Conservation (phyloP, 768 basidiomycete species). For the Psilocybe subaeruginosa region DNA sequence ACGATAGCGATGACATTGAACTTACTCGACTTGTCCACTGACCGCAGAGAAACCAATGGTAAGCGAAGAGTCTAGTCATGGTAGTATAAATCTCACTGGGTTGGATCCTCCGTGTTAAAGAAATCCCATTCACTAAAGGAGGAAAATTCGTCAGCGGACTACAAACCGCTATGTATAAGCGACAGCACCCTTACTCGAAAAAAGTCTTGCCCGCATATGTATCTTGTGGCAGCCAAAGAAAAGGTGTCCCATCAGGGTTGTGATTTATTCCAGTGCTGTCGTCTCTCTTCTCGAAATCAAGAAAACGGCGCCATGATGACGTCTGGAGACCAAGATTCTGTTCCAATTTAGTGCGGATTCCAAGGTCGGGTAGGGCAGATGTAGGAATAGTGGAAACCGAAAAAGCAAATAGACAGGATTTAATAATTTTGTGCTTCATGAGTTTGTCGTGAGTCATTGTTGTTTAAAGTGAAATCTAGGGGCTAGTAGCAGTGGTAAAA, state of each 20-base stretch:
- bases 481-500: neutral
- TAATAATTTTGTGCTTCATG: slow-evolving; percentile 13
- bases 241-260: slow-evolving; percentile 52
- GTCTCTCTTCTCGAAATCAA: neutral
- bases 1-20: slow-evolving; percentile 5
- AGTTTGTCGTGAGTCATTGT: slow-evolving; percentile 4
- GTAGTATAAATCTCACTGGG: slow-evolving; percentile 48
- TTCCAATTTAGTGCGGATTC: neutral
- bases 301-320: neutral
- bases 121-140: slow-evolving; percentile 55
- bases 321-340: neutral
- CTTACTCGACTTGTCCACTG: slow-evolving; percentile 76
- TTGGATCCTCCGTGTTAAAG: slow-evolving; percentile 66
- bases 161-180: neutral
- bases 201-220: slow-evolving; percentile 66
- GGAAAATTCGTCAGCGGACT: slow-evolving; percentile 7
- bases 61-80: slow-evolving; percentile 9
- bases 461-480: neutral
- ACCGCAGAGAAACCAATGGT: slow-evolving; percentile 5
- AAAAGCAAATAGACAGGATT: slow-evolving; percentile 9
- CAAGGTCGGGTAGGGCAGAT: slow-evolving; percentile 9
- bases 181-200: slow-evolving; percentile 58
- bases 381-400: slow-evolving; percentile 6
- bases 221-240: slow-evolving; percentile 70
- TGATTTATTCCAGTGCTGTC: slow-evolving; percentile 34